A percentile compares a stretch with the other conserved stretches of the same genome.
phyloP scores from a whole-genome alignment of 345 rosid genomes.

The Rhodomyrtus tomentosa region DNA sequence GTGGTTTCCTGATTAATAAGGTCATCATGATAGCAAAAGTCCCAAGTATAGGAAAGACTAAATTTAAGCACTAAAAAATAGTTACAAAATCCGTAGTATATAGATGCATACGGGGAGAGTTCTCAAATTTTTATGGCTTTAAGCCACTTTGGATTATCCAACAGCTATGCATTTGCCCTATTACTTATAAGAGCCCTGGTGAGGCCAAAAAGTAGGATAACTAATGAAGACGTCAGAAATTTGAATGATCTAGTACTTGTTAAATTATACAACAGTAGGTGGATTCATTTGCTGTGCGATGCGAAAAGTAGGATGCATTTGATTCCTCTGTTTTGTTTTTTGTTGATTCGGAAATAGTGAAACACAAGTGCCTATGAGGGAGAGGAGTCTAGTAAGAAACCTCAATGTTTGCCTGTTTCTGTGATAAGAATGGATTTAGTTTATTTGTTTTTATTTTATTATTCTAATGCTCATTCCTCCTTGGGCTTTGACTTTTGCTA shows the following conservation, averaged over 20 bases:
- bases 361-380: background rate
- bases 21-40: background rate
- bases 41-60: background rate
- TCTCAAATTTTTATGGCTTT: background rate
- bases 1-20: background rate
- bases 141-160: background rate
- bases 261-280: background rate
- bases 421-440: background rate
- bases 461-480: background rate
- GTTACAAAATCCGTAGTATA: background rate
- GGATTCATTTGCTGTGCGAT: background rate
- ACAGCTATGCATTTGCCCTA: background rate
- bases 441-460: background rate
- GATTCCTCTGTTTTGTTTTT: background rate
- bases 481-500: background rate
- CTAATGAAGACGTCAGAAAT: background rate
- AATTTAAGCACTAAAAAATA: background rate
- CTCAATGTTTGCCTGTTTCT: background rate
- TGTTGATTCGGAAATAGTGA: background rate
- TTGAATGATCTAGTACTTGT: background rate
- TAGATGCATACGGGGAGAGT: background rate
- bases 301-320: background rate
- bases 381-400: background rate
- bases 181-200: background rate
- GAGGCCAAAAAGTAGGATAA: background rate